Base-by-base conservation (phyloP, 2,329 filamentous ascomycete species). In the Monosporascus sp. region DNA sequence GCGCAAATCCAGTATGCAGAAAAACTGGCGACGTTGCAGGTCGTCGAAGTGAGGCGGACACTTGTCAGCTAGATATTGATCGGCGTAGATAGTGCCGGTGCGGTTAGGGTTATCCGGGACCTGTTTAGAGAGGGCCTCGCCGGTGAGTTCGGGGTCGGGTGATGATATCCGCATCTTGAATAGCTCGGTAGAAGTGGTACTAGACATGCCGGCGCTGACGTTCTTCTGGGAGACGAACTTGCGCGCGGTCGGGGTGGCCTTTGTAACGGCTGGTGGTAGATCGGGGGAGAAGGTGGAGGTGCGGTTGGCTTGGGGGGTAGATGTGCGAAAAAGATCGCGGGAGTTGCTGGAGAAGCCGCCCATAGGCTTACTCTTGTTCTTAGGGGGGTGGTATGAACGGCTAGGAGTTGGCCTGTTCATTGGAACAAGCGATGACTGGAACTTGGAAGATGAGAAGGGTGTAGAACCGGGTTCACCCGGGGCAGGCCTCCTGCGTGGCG, bases 1-100 rank as follows among this genome's bases (percentile, higher is more conserved):
- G 55, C 81, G 79, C 53, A 84, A 70, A 61, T 84, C 81, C 58
- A 84, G 78, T 56, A 84, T 79, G 63, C 81, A 84, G 60, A 83
- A 84, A 63, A 83, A 84, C 68, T 84, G 81, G 53, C 80, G 78
- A 47, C 79, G 75, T 66, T 84, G 80, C 50, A 80, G 72, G 49
- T 84, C 81, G 57, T 81, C 79, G 56, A 83, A 77, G 44, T 81
- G 76, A 25, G 75, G 68, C 2, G 81, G 81, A 59, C 80, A 83
- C 35, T 82, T 75, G 54, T 83, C 76, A 1, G 74, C 72, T 39
- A 84, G 70, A 53, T 78, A 84, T 65, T 84, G 78, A 60, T 83
- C 80, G 31, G 81, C 80, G 54, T 84, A 84, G 53, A 83, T 75
- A 46, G 81, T 81, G 5, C 78, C 75, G 55, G 75, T 73, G 11